Evolutionary conservation across 805 yeast genomes (phyloP), one percentile per base, ranked within the genome.

Genomic region (Sungouiella blattae): DNA sequence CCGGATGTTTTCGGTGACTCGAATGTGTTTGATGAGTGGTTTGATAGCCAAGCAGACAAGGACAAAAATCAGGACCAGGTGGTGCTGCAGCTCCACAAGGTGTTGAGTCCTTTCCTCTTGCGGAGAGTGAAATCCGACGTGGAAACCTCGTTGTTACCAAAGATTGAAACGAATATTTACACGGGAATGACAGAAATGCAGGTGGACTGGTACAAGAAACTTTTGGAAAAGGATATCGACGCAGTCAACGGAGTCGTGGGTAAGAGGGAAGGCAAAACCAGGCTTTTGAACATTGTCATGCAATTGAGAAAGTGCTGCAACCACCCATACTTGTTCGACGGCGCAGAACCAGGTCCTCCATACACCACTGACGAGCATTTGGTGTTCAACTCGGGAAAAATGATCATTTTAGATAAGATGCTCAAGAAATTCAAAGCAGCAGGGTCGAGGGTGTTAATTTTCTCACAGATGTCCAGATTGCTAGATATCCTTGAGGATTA

Each of bases 321-420:
- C 57, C 98, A 93, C 62, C 98, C 98, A 0, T 91, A 93, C 59
- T 65, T 91, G 36, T 93, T 93, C 53, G 98, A 91, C 57, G 98
- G 98, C n/a, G 98, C 98, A 1, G 98, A 89, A 60, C 98, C 97
- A 0, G 98, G 98, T 7, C 98, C 98, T 1, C 98, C 98, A 1
- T 91, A 72, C 53, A 91, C 97, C 1, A 91, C 95, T 1, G 97
- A 88, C 59, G 97, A 89, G 58, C 98, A 91, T 62, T 70, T 91
- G 44, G 81, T 89, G n/a, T 80, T 51, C 65, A 91, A 91, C 56
- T 74, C 95, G 5, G 96, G 95, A 20, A 89, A 89, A 57, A 85
- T 89, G 89, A 73, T 85, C 35, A 86, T 91, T 23, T 64, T 89
- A 37, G 98, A 89, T 56, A 87, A 87, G 52, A 67, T 89, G 53